Evolutionary conservation across 441 rosid genomes (phyloP), one percentile per base, ranked within the genome.

Genomic region (Capsella rubella): DNA sequence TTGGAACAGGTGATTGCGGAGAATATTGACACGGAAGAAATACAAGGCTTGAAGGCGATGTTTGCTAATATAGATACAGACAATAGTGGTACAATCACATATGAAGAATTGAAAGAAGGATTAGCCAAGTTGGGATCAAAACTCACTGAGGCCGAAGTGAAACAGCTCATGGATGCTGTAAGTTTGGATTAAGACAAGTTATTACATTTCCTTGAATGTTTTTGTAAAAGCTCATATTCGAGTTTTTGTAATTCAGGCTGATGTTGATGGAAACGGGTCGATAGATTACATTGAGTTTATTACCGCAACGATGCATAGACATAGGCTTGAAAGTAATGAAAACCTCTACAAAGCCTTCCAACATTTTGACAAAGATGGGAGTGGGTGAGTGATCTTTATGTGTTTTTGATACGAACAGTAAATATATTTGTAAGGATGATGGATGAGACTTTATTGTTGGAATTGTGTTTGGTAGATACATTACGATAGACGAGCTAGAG

Each of bases 231-330:
- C 52, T 67, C 14, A 9, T 52, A 14, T 32, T 34, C 5, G 12
- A 4, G 57, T 27, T 8, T 25, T 18, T 54, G 46, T 51, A 53
- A 32, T 55, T 68, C 78, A 89, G 92, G 92, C 90, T 78, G 92
- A 89, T 79, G 89, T 84, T 60, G 90, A 89, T 73, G 87, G 86
- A 47, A 86, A 84, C 13, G 95, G 92, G 45, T 76, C 85, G 0
- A 87, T 89, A 27, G 90, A 89, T 62, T 86, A 87, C 79, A 79
- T 84, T 0, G 92, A 87, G 72, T 89, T 89, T 56, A 82, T 89
- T 28, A 82, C 90, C 1, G 90, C 92, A 1, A 89, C 92, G 34
- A 86, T 89, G 95, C 92, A 89, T 71, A 82, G 84, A 64, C 84
- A 89, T 79, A 85, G 79, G 78, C 82, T 89, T 51, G 55, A 87